These are phyloP conservation scores for Lanmaoa pseudosensibilis DNA, from an alignment of 768 basidiomycete species.

Conservation along the genomic window DNA sequence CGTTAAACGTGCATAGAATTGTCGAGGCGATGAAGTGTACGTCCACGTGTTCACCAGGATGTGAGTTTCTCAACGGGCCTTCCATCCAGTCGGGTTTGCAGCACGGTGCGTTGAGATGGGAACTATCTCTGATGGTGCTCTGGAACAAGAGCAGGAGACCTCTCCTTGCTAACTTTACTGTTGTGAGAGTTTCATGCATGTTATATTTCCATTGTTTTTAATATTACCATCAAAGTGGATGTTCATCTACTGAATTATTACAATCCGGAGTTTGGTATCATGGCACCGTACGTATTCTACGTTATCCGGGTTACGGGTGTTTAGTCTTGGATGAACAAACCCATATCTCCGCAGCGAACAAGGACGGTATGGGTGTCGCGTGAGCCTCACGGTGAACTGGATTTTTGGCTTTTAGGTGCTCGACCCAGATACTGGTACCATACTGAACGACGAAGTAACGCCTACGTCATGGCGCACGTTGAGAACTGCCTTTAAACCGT, in stretches of 20 bases:
- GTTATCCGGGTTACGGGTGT: not conserved
- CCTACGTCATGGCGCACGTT: not conserved
- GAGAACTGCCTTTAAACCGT: not conserved
- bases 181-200: slow-evolving; percentile 48
- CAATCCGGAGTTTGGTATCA: slow-evolving; percentile 76
- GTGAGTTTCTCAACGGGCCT: not conserved
- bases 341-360: slow-evolving; percentile 74
- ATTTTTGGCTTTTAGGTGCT: slow-evolving; percentile 86
- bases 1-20: slow-evolving; percentile 68
- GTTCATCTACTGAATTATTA: slow-evolving; percentile 84
- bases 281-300: slow-evolving; percentile 55
- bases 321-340: slow-evolving; percentile 40
- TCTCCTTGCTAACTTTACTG: slow-evolving; percentile 70
- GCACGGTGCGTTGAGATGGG: slow-evolving; percentile 39
- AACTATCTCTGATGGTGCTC: slow-evolving; percentile 13
- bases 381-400: slow-evolving; percentile 83
- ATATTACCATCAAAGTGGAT: slow-evolving; percentile 53
- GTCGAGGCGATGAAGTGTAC: slow-evolving; percentile 81
- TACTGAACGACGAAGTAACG: slow-evolving; percentile 79
- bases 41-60: slow-evolving; percentile 19
- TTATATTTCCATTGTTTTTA: not conserved
- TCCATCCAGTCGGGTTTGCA: slow-evolving; percentile 52
- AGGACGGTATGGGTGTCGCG: slow-evolving; percentile 78
- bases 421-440: slow-evolving; percentile 79
- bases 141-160: slow-evolving; percentile 82